Evolutionary conservation across 2,329 filamentous ascomycete species (phyloP), one percentile per base, ranked within the genome.

Genomic region (Epichloe scottii): DNA sequence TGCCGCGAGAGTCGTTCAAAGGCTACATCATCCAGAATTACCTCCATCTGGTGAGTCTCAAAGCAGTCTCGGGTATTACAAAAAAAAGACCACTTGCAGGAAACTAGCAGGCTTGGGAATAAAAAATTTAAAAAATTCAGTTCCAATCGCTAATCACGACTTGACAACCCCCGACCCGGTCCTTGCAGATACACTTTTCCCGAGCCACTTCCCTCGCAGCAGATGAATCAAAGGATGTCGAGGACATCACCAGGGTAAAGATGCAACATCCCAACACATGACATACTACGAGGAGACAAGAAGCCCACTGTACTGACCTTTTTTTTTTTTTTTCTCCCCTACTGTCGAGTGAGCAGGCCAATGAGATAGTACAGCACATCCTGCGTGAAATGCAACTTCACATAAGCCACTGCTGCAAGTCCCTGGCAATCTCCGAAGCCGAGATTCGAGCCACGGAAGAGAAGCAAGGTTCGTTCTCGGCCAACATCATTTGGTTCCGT

Each of bases 1-100:
- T 97, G 19, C 84, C 87, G 0, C 59, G 85, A 1, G 79, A 85
- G 42, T 84, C 82, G 0, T 97, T 95, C 73, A 93, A 89, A 65
- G 78, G 85, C 39, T 97, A 96, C 63, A 79, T 97, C 51, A 77
- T 93, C 10, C 91, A 97, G 60, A 91, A 97, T 61, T 96, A 96
- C 61, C 74, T 95, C 4, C 97, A 93, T 62, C 71, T 96, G 42
- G 86, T 93, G 60, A 41, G 74, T 62, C 12, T 23, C 14, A 17
- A 26, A 30, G 26, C 26, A 30, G 26, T 11, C 8, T 30, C 26
- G 26, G 21, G 21, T 23, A 23, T 23, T 23, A 23, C 21, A 8
- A 10, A 30, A 30, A 3, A 30, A 10, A 10, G 3, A 30, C 26
- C 26, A 30, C 26, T 4, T 30, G 26, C 26, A 30, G 26, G 8